Base-by-base conservation (phyloP, 805 yeast species). In the Jamesozyma spencerorum region DNA sequence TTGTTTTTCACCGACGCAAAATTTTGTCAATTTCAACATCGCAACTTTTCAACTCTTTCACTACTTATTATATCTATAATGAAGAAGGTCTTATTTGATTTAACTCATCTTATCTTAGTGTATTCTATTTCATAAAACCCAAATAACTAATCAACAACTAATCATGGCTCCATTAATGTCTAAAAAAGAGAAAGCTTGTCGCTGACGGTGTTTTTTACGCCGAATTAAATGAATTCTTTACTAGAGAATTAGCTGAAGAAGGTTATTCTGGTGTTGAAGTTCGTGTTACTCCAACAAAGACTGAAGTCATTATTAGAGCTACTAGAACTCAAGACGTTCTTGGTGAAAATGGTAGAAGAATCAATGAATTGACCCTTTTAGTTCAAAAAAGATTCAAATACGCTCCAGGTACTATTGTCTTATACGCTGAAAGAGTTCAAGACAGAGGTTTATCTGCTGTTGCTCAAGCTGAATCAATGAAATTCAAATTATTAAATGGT, bases 161-260 rank as follows among this genome's bases (percentile, higher is more conserved):
- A 54, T 47, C 50, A 62, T 63, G 66, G 66, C 62, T 49, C 68
- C 68, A 45, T 68, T 74, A 66, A 83, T 88, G 71, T 90, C 97
- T 67, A 85, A 86, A n/a, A 78, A 90, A 86, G 79, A 88, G 97
- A 85, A 88, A 88, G 88, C 84, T 88, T 69, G 97, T 92, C 70
- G 96, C 96, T 74, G 98, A 92, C 81, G 98, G 98, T 85, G 98
- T 92, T 66, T 86, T 92, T 81, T 92, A 82, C 94, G 98, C 98
- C 73, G 98, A 92, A 79, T 77, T 92, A 68, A 92, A 92, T 81
- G 98, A 92, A 79, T 92, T 92, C 92, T 92, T 92, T 87, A 86
- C 97, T 81, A 90, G 98, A 79, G 98, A 92, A 75, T 84, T 92
- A 68, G 95, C 98, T 63, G 98, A 92, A 79, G 96, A 92, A 76